phyloP scores from a whole-genome alignment of 192 early-diverging fungal genomes.

The Entomortierella chlamydospora region DNA sequence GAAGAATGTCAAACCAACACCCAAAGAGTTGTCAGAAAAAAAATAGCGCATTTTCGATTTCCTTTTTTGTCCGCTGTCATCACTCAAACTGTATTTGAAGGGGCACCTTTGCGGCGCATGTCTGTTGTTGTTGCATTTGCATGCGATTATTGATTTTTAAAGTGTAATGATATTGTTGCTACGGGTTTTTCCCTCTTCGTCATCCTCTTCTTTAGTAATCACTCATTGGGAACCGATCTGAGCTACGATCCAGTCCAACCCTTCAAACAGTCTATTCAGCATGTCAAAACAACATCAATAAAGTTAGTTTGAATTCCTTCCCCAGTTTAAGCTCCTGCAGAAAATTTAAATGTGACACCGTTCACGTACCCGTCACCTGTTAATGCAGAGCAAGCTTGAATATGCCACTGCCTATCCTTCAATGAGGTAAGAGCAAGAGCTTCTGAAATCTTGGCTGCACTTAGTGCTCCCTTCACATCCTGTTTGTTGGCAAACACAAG shows the following conservation, averaged over 20 bases:
- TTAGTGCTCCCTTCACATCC: slow-evolving; percentile 72
- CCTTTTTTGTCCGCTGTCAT: neutral
- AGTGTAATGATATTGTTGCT: too few species aligned
- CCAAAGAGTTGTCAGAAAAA: too few species aligned
- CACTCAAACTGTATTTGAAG: neutral
- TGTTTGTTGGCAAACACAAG: slow-evolving; percentile 80
- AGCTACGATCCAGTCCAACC: slow-evolving; percentile 70
- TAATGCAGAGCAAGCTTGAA: slow-evolving; percentile 76
- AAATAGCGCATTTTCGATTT: slow-evolving; percentile 3
- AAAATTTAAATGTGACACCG: too few species aligned
- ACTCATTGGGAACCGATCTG: slow-evolving; percentile 54
- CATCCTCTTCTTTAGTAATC: neutral
- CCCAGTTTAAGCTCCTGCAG: too few species aligned
- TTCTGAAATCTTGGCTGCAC: slow-evolving; percentile 73
- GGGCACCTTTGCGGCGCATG: neutral
- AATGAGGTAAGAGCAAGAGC: slow-evolving; percentile 65
- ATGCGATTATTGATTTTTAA: too few species aligned
- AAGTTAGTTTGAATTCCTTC: neutral
- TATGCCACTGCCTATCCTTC: slow-evolving; percentile 79
- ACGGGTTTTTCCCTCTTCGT: too few species aligned
- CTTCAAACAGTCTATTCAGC: slow-evolving; percentile 62
- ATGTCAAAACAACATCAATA: slow-evolving; percentile 2
- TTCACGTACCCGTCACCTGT: slow-evolving; percentile 72
- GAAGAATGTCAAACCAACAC: neutral
- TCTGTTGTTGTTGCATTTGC: neutral